Conservation (phyloP, 2,329 filamentous ascomycete species). For the Colletotrichum spinosum region DNA sequence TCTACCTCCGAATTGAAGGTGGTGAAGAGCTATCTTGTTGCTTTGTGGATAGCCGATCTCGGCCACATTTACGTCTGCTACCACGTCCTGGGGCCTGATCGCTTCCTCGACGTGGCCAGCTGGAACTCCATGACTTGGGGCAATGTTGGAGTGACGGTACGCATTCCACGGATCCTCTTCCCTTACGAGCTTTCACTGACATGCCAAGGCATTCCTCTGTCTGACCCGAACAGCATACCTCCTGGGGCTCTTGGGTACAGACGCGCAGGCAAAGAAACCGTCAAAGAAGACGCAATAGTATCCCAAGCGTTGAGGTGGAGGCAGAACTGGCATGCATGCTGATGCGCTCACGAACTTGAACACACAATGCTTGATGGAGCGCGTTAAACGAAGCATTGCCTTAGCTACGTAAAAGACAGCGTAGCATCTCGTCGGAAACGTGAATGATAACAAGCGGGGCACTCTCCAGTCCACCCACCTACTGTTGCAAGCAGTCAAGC, state of each 20-base stretch:
- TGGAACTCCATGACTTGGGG: slow-evolving; percentile 83
- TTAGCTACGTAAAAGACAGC: too few species aligned
- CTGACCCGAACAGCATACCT: slow-evolving; percentile 46
- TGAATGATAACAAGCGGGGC: background rate
- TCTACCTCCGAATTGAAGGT: slow-evolving; percentile 74
- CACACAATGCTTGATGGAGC: too few species aligned
- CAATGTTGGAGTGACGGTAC: slow-evolving; percentile 75
- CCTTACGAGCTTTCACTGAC: slow-evolving; percentile 2
- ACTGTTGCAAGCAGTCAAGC: too few species aligned
- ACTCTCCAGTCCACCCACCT: too few species aligned
- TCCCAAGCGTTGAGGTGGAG: too few species aligned
- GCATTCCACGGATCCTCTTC: slow-evolving; percentile 39
- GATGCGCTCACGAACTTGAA: too few species aligned
- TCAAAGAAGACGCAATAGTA: slow-evolving; percentile 22
- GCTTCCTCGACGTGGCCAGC: slow-evolving; percentile 61
- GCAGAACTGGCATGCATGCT: too few species aligned
- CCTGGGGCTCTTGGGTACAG: slow-evolving; percentile 46
- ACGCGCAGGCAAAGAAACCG: slow-evolving; percentile 35
- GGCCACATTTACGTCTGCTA: slow-evolving; percentile 73
- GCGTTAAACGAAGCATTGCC: too few species aligned
- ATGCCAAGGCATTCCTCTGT: slow-evolving; percentile 44
- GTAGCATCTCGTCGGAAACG: background rate
- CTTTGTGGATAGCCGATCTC: slow-evolving; percentile 74
- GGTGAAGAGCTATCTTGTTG: slow-evolving; percentile 74
- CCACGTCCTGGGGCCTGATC: slow-evolving; percentile 66